These are phyloP conservation scores for Aspergillus chevalieri DNA, from an alignment of 2,329 filamentous ascomycete species.

Conservation along the genomic window DNA sequence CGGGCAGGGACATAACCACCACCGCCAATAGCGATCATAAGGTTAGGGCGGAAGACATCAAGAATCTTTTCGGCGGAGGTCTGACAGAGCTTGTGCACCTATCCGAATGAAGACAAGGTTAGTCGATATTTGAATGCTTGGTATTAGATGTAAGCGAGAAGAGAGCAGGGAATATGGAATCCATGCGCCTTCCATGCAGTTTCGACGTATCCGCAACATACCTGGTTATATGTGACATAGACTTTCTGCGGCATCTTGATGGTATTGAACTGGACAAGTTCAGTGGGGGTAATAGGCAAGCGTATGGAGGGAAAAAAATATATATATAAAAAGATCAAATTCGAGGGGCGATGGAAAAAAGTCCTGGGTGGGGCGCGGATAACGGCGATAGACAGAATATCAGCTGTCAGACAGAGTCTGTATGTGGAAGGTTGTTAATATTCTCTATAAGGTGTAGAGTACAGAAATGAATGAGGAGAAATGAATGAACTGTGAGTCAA, in stretches of 20 bases:
- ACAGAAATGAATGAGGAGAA: no score
- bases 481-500: not conserved
- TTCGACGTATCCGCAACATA: slow-evolving; percentile 38
- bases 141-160: slow-evolving; percentile 1
- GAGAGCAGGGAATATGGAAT: not conserved
- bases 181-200: not conserved
- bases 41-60: slow-evolving; percentile 78
- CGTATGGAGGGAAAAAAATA: not conserved
- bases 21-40: slow-evolving; percentile 97
- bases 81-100: slow-evolving; percentile 98
- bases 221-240: slow-evolving; percentile 90
- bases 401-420: no score
- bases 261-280: not conserved
- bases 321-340: not conserved
- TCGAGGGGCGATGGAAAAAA: not conserved
- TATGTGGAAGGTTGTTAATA: not conserved
- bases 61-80: slow-evolving; percentile 75
- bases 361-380: not conserved
- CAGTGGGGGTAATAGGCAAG: not conserved
- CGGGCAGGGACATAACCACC: slow-evolving; percentile 95
- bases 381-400: no score
- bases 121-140: slow-evolving; percentile 6
- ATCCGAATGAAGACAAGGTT: slow-evolving; percentile 9
- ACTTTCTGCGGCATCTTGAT: slow-evolving; percentile 71
- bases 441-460: no score